Evolutionary conservation across 192 early-diverging fungal species (phyloP), one percentile per base, ranked within the genome.

Genomic region (Coemansia sp.): DNA sequence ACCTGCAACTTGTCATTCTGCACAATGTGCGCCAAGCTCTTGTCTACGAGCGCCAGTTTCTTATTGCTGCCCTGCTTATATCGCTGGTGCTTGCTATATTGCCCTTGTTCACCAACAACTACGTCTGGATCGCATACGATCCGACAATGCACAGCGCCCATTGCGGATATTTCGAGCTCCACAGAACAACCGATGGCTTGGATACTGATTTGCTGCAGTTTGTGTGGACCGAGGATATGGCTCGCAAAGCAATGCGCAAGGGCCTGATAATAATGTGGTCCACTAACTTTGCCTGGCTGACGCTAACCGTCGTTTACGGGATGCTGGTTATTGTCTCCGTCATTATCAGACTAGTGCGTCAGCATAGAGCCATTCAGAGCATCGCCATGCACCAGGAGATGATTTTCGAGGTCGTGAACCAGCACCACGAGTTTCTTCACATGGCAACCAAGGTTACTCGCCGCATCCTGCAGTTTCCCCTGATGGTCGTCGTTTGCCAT

Each of bases 401-500:
- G 52, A 61, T 80, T 9, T 40, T 75, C 22, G 62, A 56, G 42
- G 54, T 54, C n/a, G 65, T 62, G 6, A 59, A 67, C 64, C 61
- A 49, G 11, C 73, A 68, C 11, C 72, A 66, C 49, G 69, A 80
- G 61, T 76, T 80, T 49, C 57, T 72, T 41, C 64, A 63, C 45
- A 76, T 63, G 68, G 62, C 71, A 0, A 60, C 73, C 4, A 69
- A 65, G 9, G 78, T 80, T 0, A 67, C 74, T 15, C 73, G 78
- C 7, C 78, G 78, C 43, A 76, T 81, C n/a, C 56, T 81, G 63
- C 78, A 81, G 48, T 81, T 81, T 47, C 78, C 78, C 15, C 52
- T 76, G 43, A 75, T 81, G 70, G 73, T 81, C 7, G 68, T 81
- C 11, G 74, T 76, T 2, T 76, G 78, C 67, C 78, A 81, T 36